Evolutionary conservation across 1,139 yeast genomes (phyloP), one percentile per base, ranked within the genome.

Genomic region (Saccharomyces hybrid): DNA sequence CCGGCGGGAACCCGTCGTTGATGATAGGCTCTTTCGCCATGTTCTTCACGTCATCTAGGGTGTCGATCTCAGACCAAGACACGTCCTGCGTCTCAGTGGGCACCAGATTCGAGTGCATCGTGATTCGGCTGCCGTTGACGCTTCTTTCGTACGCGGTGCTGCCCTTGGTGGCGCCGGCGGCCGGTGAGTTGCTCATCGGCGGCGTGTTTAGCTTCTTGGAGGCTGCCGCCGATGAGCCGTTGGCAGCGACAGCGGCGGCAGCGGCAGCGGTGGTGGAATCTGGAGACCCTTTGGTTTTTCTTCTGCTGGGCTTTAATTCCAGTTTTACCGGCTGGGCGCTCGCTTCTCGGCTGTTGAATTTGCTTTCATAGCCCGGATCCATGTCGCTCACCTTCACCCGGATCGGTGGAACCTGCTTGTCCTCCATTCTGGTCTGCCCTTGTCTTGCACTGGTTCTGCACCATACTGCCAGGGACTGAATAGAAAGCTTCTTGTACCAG

Each of bases 51-150:
- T 88, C 96, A 61, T 88, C 93, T 57, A 91, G 75, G 0, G 88
- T 88, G 64, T 88, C 96, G 50, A 90, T 84, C 63, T 89, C 95
- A 2, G 95, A 84, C 96, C 96, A 90, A 51, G 88, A 73, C 62
- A 81, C 78, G 69, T 88, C 96, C 73, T 84, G 89, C 13, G 48
- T 13, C 46, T 28, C 19, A 8, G 16, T 23, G 7, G 47, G 29
- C 5, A 46, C 27, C 13, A 8, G 27, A 13, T 49, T 32, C 2
- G 27, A 23, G 16, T 34, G 23, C 16, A 25, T 26, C 2, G 44
- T 38, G 11, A 19, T 19, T 9, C 44, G 8, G 25, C 44, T 38
- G 6, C 25, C 44, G 5, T 38, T 38, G 6, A 38, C 44, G 25
- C 44, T 19, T 19, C 23, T 19, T 19, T 19, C 23, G 23, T 19